Base-by-base conservation (phyloP, 495 filamentous ascomycete genomes). In the Xanthoparmelia taractica region DNA sequence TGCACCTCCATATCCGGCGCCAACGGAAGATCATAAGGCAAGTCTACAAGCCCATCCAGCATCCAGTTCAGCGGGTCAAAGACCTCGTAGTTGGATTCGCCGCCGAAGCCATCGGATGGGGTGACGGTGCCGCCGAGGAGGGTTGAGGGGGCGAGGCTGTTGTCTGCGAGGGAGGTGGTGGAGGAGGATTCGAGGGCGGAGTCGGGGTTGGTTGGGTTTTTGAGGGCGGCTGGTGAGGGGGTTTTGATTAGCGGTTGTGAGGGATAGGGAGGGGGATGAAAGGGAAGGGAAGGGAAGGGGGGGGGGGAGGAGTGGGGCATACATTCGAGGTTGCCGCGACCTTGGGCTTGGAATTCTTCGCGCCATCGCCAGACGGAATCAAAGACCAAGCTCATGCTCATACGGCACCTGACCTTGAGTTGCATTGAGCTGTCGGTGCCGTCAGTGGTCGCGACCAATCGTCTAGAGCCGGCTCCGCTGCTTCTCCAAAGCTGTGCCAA, bases 311-410 rank as follows among this genome's bases (percentile, higher is more conserved):
- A 20, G 63, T 15, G 25, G n/a, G 48, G 61, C 83, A 74, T 78
- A 89, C 88, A 84, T 78, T 96, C 91, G 57, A 96, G 84, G 55
- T 86, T 89, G 25, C 89, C 84, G 33, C 82, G 80, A 11, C 85
- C 89, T 72, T 88, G 85, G 43, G 87, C 85, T 69, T 91, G 87
- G 65, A 88, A 88, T 72, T 92, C 88, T 70, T 95, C 90, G 63
- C 92, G 81, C 92, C 92, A 97, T 60, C 91, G 85, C 91, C 91
- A 96, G 31, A 95, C 90, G 6, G 87, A 91, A 74, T 97, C 92
- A 71, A 87, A 96, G 4, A 97, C 88, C 10, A 96, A 78, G 67
- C 89, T 93, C 88, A 97, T 92, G 73, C 90, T 95, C 83, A 93
- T 92, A 13, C 92, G 83, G 69, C 90, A 94, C 61, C 90, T 84